These are phyloP conservation scores for Tetraselmis striata DNA, from an alignment of 139 green algal species.

Conservation along the genomic window DNA sequence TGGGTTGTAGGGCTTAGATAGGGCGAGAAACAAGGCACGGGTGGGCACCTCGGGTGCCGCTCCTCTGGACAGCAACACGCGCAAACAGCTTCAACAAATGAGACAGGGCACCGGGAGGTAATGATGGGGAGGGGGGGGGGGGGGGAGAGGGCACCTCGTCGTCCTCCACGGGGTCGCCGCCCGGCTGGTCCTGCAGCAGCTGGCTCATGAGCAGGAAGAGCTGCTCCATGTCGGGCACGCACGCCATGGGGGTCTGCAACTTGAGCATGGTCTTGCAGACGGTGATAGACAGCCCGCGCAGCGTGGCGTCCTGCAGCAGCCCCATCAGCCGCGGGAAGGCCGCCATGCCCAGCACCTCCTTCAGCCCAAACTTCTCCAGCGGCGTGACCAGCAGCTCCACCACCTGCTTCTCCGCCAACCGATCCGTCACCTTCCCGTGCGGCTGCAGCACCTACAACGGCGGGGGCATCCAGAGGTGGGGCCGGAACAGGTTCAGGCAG, in stretches of 20 bases:
- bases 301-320: constrained; percentile 56
- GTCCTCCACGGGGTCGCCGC: constrained; percentile 42
- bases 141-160: too few relatives aligned
- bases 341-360: constrained; percentile 66
- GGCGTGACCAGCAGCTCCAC: constrained; percentile 73
- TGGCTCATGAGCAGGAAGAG: constrained; percentile 70
- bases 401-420: constrained; percentile 64
- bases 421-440: constrained; percentile 18
- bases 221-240: constrained; percentile 47
- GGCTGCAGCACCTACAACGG: constrained; percentile 22
- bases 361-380: constrained; percentile 60
- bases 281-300: constrained; percentile 72
- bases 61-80: too few relatives aligned
- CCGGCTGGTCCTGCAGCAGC: constrained; percentile 51
- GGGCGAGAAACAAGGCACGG: too few relatives aligned
- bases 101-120: too few relatives aligned
- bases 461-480: background rate
- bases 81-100: too few relatives aligned
- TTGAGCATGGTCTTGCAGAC: constrained; percentile 60
- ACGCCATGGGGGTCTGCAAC: constrained; percentile 27
- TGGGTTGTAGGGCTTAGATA: too few relatives aligned
- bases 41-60: too few relatives aligned
- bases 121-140: too few relatives aligned
- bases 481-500: background rate
- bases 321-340: constrained; percentile 75